Percentiles rank a stretch among this genome's conserved stretches.
These are phyloP conservation scores for Cryphonectria radicalis DNA, from an alignment of 2,329 filamentous ascomycete species.

Conservation along the genomic window DNA sequence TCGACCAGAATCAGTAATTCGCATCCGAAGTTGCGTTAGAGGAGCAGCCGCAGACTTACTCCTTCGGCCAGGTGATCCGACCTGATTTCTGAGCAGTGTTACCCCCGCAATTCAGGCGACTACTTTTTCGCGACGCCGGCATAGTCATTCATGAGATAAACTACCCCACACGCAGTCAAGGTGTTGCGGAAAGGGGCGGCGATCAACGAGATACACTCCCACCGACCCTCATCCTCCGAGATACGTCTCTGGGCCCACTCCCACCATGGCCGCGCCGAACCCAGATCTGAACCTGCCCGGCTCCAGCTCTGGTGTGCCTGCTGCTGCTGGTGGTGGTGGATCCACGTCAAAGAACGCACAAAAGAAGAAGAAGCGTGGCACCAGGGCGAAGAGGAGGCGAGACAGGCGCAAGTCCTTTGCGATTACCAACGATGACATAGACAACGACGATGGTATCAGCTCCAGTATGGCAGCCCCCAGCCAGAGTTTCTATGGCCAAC, in stretches of 20 bases:
- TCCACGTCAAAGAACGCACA: conserved; percentile 31
- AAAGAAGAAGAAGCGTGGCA: conserved; percentile 71
- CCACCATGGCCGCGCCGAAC: conserved; percentile 16
- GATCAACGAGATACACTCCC: background rate
- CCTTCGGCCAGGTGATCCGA: background rate
- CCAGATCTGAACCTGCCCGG: conserved; percentile 1
- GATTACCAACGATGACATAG: conserved; percentile 59
- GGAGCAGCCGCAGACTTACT: background rate
- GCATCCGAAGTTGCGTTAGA: background rate
- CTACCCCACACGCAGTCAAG: background rate
- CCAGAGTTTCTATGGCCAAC: conserved; percentile 54
- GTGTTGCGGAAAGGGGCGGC: background rate
- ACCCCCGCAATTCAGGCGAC: background rate
- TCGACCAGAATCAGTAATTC: background rate
- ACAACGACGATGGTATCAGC: conserved; percentile 38
- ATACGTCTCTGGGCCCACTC: conserved; percentile 1
- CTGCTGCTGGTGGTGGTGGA: conserved; percentile 22
- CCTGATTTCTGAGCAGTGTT: background rate
- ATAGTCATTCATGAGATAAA: conserved; percentile 1
- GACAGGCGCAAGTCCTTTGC: conserved; percentile 82
- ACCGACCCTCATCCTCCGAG: background rate
- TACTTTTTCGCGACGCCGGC: background rate
- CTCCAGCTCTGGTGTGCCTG: conserved; percentile 13
- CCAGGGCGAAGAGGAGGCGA: conserved; percentile 68
- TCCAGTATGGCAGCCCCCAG: conserved; percentile 33